Conservation (phyloP, 2,329 filamentous ascomycete genomes). For the Bipolaris sorokiniana region DNA sequence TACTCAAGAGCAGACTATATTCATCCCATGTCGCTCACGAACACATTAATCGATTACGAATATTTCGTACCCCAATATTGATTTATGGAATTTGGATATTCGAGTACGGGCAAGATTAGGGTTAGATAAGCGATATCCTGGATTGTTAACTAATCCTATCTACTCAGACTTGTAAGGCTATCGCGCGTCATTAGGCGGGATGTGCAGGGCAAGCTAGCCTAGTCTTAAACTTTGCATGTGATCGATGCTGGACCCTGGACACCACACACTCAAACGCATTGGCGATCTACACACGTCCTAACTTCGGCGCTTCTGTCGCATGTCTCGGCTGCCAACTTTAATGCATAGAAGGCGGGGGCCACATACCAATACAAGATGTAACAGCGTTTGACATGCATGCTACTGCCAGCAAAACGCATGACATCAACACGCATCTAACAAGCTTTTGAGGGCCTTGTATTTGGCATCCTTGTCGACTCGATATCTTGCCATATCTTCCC, state of each 20-base stretch:
- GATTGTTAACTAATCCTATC: too few relatives aligned
- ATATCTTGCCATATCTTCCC: slow-evolving; percentile 13
- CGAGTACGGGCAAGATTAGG: too few relatives aligned
- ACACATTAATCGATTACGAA: too few relatives aligned
- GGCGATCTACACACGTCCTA: neutral
- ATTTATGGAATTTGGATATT: too few relatives aligned
- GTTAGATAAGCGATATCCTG: too few relatives aligned
- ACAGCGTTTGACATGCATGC: too few relatives aligned
- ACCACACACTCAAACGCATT: neutral
- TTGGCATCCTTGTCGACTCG: slow-evolving; percentile 6
- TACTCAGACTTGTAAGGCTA: neutral
- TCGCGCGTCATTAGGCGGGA: slow-evolving; percentile 12
- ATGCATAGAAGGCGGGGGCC: neutral
- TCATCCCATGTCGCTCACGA: too few relatives aligned
- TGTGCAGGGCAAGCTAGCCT: slow-evolving; percentile 4
- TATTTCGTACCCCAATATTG: too few relatives aligned
- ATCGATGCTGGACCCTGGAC: slow-evolving; percentile 7
- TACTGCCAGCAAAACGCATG: neutral
- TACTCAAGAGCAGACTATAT: too few relatives aligned
- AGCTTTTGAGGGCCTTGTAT: neutral
- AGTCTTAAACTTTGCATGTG: slow-evolving; percentile 10
- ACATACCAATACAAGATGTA: too few relatives aligned
- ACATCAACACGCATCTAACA: slow-evolving; percentile 1
- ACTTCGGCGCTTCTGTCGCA: slow-evolving; percentile 1
- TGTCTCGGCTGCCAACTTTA: neutral